Evolutionary conservation across 2,329 filamentous ascomycete species (phyloP).

Genomic region (Talaromyces verruculosus): DNA sequence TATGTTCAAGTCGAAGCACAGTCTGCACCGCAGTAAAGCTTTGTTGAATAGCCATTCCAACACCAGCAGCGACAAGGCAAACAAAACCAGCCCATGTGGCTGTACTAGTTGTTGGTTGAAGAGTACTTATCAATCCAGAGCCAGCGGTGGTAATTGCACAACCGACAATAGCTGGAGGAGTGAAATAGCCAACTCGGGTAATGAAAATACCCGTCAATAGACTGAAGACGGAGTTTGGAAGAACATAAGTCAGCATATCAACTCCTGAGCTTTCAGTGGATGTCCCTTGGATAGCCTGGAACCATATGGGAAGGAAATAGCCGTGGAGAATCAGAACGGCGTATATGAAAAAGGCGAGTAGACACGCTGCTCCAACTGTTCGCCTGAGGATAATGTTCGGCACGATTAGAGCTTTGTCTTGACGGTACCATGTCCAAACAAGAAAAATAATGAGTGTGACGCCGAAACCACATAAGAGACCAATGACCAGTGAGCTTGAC

Average conservation of each 20-base stretch:
- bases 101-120: conserved; percentile 29
- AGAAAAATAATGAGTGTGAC: conserved; percentile 29
- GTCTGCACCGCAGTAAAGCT: conserved; percentile 27
- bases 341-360: conserved; percentile 33
- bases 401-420: conserved; percentile 28
- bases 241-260: conserved; percentile 32
- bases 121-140: conserved; percentile 36
- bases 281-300: conserved; percentile 29
- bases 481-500: conserved; percentile 28
- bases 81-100: conserved; percentile 30
- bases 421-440: conserved; percentile 23
- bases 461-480: conserved; percentile 28
- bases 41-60: conserved; percentile 27
- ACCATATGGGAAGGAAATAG: conserved; percentile 32
- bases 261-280: conserved; percentile 19
- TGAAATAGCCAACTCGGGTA: conserved; percentile 30
- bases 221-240: conserved; percentile 34
- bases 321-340: conserved; percentile 26
- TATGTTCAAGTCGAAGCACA: conserved; percentile 29
- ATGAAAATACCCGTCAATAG: conserved; percentile 32
- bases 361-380: conserved; percentile 26
- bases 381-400: conserved; percentile 25
- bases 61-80: conserved; percentile 26
- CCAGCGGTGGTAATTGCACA: conserved; percentile 32
- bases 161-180: conserved; percentile 32